Evolutionary conservation across 1,139 yeast species (phyloP), one percentile per base, ranked within the genome.

Genomic region (Yamadazyma aaseri): DNA sequence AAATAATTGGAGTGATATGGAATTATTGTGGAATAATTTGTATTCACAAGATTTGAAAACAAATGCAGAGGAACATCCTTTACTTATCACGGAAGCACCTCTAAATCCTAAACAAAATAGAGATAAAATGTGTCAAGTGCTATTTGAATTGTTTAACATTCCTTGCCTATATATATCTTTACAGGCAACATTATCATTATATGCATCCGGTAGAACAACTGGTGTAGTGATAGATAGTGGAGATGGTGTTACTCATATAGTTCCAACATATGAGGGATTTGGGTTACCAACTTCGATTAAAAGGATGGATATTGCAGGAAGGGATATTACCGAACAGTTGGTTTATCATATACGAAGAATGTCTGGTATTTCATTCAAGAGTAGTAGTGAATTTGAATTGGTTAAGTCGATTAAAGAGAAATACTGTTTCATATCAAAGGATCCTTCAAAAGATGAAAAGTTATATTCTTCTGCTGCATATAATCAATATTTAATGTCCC

Each of bases 221-320:
- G 97, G 97, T 1, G 76, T 86, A 26, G 95, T 87, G 8, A 57
- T 90, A 10, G 97, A 90, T 55, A 76, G 85, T 25, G 97, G 97
- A 3, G 97, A 90, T 54, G 97, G 97, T 3, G 95, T 87, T 16
- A 76, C 85, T 29, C 92, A 86, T 53, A 73, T 86, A 6, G 95
- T 87, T 1, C 96, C 97, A 0, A 87, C 92, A 0, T 90, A 76
- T 56, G 92, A 87, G 40, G 97, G 97, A 4, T 89, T 86, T 56
- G 71, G 92, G 6, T 57, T 90, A 17, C 81, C 90, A 0, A 71
- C 81, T 2, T 80, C 94, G 2, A 78, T 86, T 12, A 76, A 77
- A 53, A 62, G 97, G 39, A 71, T 84, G 47, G 95, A 89, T 53
- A 60, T 87, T 18, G 97, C 95, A 0, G 97, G 97, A 0, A 60